Conservation (phyloP, 352 stramenopile species). For the Aphanomyces stellatus region DNA sequence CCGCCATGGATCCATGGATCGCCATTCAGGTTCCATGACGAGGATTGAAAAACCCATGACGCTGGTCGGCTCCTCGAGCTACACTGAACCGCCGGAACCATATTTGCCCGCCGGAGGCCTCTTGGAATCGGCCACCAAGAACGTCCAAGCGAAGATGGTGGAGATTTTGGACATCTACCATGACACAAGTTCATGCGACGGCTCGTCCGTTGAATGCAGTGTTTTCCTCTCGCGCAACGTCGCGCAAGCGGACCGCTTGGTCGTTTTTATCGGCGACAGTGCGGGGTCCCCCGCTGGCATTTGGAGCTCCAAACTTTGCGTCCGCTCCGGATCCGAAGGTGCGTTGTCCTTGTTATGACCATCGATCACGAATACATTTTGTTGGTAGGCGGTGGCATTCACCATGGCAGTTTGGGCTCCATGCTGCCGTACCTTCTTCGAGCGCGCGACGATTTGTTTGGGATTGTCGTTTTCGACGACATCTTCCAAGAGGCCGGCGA, state of each 20-base stretch:
- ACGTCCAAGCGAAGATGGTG: conserved; percentile 64
- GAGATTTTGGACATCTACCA: conserved; percentile 53
- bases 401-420: conserved; percentile 57
- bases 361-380: not conserved
- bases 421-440: conserved; percentile 72
- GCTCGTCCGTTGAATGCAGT: conserved; percentile 45
- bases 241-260: conserved; percentile 49
- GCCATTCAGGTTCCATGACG: conserved; percentile 2
- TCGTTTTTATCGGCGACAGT: conserved; percentile 59
- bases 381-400: conserved; percentile 54
- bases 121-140: conserved; percentile 51
- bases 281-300: conserved; percentile 47
- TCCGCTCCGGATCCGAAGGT: conserved; percentile 48
- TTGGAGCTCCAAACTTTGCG: conserved; percentile 51
- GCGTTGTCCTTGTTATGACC: not conserved
- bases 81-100: conserved; percentile 52
- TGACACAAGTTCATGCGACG: conserved; percentile 50
- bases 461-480: conserved; percentile 57
- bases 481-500: conserved; percentile 44
- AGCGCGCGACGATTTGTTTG: conserved; percentile 61
- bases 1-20: conserved; percentile 22
- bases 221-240: conserved; percentile 51
- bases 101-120: conserved; percentile 43
- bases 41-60: conserved; percentile 13
- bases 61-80: conserved; percentile 25